These are phyloP conservation scores for Cercospora canescens DNA, from an alignment of 2,329 filamentous ascomycete genomes.

Conservation along the genomic window DNA sequence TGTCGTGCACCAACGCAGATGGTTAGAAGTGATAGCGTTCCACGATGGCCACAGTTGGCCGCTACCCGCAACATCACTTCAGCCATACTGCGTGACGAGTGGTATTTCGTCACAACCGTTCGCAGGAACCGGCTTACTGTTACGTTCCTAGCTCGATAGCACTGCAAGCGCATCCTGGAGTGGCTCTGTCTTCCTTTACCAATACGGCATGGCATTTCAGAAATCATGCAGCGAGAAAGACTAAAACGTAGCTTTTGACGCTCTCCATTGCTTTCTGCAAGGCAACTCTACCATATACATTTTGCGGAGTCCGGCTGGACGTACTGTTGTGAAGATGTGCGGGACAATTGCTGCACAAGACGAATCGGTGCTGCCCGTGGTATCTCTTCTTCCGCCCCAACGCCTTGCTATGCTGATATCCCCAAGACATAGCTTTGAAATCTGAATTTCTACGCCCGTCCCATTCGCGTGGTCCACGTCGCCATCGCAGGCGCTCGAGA, in stretches of 20 bases:
- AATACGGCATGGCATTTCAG: too few species aligned
- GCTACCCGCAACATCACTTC: too few species aligned
- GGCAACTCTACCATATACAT: neutral
- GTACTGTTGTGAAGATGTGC: neutral
- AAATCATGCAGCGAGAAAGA: neutral
- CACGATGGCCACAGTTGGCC: too few species aligned
- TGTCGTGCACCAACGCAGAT: too few species aligned
- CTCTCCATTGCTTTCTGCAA: neutral
- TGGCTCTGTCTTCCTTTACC: too few species aligned
- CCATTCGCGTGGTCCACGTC: neutral
- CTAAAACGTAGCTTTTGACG: neutral
- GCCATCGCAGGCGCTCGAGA: neutral
- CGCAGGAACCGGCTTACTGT: too few species aligned
- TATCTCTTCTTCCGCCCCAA: constrained; percentile 9
- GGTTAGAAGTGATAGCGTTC: too few species aligned
- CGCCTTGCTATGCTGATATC: constrained; percentile 20
- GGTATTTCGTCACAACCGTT: too few species aligned
- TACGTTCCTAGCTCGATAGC: too few species aligned
- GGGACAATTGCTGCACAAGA: neutral
- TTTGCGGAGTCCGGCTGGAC: neutral
- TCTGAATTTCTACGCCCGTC: neutral
- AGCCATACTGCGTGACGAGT: too few species aligned
- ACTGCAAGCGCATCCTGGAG: too few species aligned
- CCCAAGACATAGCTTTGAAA: neutral
- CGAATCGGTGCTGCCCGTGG: neutral